Conservation (phyloP, 1,284 basidiomycete species). For the Trichosporon inkin region DNA sequence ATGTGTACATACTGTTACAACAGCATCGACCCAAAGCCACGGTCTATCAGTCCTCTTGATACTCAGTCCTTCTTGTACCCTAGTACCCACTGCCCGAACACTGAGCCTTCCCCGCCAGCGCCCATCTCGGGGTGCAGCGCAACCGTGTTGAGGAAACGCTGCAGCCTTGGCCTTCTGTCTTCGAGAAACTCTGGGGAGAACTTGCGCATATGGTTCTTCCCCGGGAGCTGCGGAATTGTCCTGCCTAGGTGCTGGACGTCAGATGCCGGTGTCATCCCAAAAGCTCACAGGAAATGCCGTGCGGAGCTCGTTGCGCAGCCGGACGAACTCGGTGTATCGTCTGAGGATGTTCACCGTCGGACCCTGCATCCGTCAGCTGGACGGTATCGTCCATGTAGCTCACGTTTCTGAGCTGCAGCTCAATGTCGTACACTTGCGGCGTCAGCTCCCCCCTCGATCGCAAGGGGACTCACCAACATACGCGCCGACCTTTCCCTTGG, state of each 20-base stretch:
- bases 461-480: conserved; percentile 41
- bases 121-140: conserved; percentile 48
- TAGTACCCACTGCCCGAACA: conserved; percentile 38
- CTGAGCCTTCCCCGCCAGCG: conserved; percentile 29
- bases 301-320: conserved; percentile 30
- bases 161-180: conserved; percentile 39
- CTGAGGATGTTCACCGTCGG: conserved; percentile 34
- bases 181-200: conserved; percentile 41
- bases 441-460: not conserved
- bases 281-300: conserved; percentile 29
- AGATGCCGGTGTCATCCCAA: not conserved
- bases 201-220: conserved; percentile 47
- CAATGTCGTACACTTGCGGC: conserved; percentile 43
- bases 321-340: conserved; percentile 44
- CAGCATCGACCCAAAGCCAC: not conserved
- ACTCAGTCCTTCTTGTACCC: conserved; percentile 1
- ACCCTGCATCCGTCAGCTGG: conserved; percentile 14
- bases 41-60: too few species aligned
- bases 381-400: too few species aligned
- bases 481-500: conserved; percentile 35
- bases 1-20: conserved; percentile 2
- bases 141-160: conserved; percentile 42
- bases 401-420: conserved; percentile 29
- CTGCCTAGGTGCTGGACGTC: conserved; percentile 27
- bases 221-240: conserved; percentile 40